A percentile compares a stretch with the other conserved stretches of the same genome.
Evolutionary conservation across 352 stramenopile species (phyloP).

Genomic region (Phytophthora quininea): DNA sequence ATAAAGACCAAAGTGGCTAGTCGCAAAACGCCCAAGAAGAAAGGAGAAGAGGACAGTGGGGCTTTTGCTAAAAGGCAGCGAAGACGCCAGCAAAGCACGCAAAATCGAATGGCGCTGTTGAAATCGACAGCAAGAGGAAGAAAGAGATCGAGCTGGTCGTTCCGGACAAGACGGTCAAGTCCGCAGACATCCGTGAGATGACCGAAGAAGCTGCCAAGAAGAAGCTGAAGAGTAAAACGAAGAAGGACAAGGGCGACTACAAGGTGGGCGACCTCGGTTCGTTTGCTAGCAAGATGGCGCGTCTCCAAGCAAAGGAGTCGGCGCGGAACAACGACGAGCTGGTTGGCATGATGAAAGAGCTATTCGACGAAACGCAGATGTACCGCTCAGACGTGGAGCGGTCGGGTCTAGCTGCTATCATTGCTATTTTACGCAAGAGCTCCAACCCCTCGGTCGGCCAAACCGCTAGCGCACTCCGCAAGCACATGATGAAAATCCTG

Average conservation of each 20-base stretch:
- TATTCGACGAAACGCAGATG: conserved; percentile 78
- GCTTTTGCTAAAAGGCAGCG: conserved; percentile 42
- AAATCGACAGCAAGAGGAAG: conserved; percentile 80
- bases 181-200: conserved; percentile 74
- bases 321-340: conserved; percentile 79
- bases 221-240: conserved; percentile 55
- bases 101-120: conserved; percentile 35
- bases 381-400: conserved; percentile 73
- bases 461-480: conserved; percentile 77
- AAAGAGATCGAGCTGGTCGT: conserved; percentile 84
- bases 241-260: conserved; percentile 73
- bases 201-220: conserved; percentile 73
- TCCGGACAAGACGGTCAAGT: conserved; percentile 80
- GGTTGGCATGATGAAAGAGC: conserved; percentile 69
- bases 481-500: conserved; percentile 78
- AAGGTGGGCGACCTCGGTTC: conserved; percentile 60
- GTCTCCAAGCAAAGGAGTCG: conserved; percentile 68
- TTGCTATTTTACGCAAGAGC: conserved; percentile 72
- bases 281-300: conserved; percentile 70
- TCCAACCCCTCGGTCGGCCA: conserved; percentile 68
- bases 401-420: conserved; percentile 71
- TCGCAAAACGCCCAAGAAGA: conserved; percentile 77
- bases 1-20: conserved; percentile 81
- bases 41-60: conserved; percentile 30
- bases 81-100: conserved; percentile 39